Conservation (phyloP, 257 asterid species). For the Penstemon newberryi region DNA sequence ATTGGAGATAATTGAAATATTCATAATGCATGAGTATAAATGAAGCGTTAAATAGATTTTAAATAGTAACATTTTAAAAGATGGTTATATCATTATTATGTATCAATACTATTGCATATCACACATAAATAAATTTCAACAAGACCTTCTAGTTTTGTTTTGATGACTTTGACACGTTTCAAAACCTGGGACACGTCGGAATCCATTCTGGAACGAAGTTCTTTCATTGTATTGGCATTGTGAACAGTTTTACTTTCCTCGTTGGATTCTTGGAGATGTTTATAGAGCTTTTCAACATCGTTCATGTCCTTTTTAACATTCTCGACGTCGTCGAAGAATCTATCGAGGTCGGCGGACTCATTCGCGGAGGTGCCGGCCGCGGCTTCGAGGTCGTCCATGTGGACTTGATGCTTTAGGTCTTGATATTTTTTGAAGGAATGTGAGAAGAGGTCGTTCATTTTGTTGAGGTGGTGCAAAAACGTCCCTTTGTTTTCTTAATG, state of each 20-base stretch:
- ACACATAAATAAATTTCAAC: too few species aligned
- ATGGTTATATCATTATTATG: too few species aligned
- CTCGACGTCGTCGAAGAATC: conserved; percentile 54
- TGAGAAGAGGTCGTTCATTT: conserved; percentile 62
- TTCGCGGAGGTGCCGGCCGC: conserved; percentile 29
- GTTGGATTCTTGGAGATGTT: conserved; percentile 47
- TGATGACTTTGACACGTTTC: conserved; percentile 45
- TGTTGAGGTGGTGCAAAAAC: too few species aligned
- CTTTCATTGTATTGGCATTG: conserved; percentile 52
- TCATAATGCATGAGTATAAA: too few species aligned
- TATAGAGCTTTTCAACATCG: conserved; percentile 50
- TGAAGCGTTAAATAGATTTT: too few species aligned
- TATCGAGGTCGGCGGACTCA: conserved; percentile 49
- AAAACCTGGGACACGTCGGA: conserved; percentile 46
- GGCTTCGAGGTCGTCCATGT: conserved; percentile 39
- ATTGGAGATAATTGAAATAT: too few species aligned
- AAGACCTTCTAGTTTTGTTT: conserved; percentile 43
- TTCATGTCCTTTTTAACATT: conserved; percentile 49
- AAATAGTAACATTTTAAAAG: too few species aligned
- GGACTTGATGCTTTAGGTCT: conserved; percentile 28
- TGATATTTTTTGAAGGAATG: conserved; percentile 45
- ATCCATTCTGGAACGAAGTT: conserved; percentile 55
- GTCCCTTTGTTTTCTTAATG: too few species aligned
- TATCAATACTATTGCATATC: too few species aligned
- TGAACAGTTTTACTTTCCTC: conserved; percentile 53